Evolutionary conservation across 176 grass and related monocot species (phyloP).

Genomic region (Areca catechu): DNA sequence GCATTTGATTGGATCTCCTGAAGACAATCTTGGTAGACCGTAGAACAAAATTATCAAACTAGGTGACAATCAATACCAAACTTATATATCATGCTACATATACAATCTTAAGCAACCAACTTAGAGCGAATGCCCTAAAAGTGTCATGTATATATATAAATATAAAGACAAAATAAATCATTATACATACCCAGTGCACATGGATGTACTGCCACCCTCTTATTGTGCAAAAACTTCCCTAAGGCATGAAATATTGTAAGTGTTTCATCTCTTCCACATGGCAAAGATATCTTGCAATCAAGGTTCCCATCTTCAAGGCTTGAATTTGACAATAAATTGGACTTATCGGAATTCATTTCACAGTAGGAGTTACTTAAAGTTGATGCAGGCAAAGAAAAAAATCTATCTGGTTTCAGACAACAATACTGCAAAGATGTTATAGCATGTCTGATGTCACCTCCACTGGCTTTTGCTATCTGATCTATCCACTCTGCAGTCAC

Average conservation of each 20-base stretch:
- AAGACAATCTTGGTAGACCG: no score
- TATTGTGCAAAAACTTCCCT: conserved; percentile 97
- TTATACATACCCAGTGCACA: conserved; percentile 32
- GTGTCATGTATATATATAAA: no score
- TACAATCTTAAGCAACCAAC: no score
- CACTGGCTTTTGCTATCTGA: conserved; percentile 74
- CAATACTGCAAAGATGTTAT: conserved; percentile 91
- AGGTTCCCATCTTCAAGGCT: conserved; percentile 14
- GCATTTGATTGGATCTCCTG: no score
- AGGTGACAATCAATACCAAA: no score
- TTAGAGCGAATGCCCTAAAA: no score
- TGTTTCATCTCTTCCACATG: conserved; percentile 83
- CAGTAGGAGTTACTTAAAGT: conserved; percentile 16
- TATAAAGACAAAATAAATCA: conserved; percentile 3
- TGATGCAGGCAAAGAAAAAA: conserved; percentile 13
- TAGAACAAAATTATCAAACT: no score
- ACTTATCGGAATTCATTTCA: conserved; percentile 16
- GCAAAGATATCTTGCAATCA: conserved; percentile 29
- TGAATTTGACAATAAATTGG: conserved; percentile 15
- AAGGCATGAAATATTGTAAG: conserved; percentile 86
- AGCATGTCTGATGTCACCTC: conserved; percentile 91
- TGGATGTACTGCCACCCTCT: conserved; percentile 44
- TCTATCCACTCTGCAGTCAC: conserved; percentile 51
- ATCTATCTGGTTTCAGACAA: conserved; percentile 42
- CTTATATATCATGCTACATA: no score